phyloP scores from a whole-genome alignment of 2,329 filamentous ascomycete genomes.

The Penicillium sp. region DNA sequence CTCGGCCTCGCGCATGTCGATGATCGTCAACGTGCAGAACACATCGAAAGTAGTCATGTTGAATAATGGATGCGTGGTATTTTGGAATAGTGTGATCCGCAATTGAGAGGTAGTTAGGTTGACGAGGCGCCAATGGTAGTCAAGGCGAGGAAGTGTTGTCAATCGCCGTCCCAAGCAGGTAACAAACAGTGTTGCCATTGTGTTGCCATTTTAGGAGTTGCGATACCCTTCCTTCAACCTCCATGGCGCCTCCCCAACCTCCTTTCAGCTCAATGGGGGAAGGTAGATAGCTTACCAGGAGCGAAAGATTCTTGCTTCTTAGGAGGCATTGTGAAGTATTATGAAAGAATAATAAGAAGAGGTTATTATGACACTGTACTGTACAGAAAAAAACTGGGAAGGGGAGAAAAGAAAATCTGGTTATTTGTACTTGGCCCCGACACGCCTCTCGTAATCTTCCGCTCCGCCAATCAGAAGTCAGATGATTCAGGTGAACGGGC shows the following conservation, averaged over 20 bases:
- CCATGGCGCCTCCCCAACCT: not conserved
- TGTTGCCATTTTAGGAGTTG: not conserved
- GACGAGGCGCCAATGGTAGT: not conserved
- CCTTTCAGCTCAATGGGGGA: not conserved
- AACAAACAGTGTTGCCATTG: not conserved
- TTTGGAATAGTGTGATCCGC: not conserved
- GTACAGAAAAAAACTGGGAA: constrained; percentile 19
- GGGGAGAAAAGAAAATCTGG: constrained; percentile 34
- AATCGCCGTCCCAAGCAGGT: not conserved
- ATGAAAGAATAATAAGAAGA: constrained; percentile 15
- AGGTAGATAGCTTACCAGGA: constrained; percentile 23
- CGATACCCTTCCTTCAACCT: not conserved
- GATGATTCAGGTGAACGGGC: constrained; percentile 41
- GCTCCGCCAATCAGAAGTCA: constrained; percentile 34
- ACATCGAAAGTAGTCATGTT: constrained; percentile 31
- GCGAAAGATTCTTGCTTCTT: constrained; percentile 28
- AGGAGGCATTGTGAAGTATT: constrained; percentile 24
- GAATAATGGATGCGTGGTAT: not conserved
- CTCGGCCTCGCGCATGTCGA: constrained; percentile 28
- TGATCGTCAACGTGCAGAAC: constrained; percentile 23
- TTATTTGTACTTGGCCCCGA: constrained; percentile 40
- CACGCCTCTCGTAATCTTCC: constrained; percentile 37
- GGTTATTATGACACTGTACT: constrained; percentile 23
- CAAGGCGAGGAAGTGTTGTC: not conserved
- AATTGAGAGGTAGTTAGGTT: constrained; percentile 5